Conservation (phyloP, 176 grass and related monocot species). For the Aechmea fasciata region DNA sequence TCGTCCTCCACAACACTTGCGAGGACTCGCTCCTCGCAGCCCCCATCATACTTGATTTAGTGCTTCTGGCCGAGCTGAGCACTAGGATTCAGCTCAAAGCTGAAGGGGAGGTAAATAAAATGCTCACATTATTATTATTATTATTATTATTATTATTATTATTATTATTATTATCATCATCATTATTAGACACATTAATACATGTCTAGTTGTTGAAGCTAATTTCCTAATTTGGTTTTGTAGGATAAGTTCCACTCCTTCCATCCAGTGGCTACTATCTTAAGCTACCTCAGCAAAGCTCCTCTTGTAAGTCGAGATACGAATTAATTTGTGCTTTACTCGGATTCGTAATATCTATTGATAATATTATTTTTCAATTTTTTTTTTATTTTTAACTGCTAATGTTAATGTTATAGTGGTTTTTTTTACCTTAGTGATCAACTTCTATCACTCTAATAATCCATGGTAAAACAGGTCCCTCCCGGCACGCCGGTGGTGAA, state of each 20-base stretch:
- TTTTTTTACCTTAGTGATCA: too few relatives aligned
- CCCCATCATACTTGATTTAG: slow-evolving; percentile 86
- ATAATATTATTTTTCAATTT: not conserved
- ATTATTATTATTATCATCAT: too few relatives aligned
- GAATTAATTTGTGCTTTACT: not conserved
- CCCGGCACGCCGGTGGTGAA: slow-evolving; percentile 93
- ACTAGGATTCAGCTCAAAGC: slow-evolving; percentile 88
- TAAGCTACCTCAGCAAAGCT: slow-evolving; percentile 97
- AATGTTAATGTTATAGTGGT: too few relatives aligned
- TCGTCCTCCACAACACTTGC: slow-evolving; percentile 95
- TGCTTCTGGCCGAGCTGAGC: slow-evolving; percentile 94
- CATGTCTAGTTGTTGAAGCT: not conserved
- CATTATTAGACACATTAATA: not conserved
- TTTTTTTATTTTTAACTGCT: not conserved
- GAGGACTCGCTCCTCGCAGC: slow-evolving; percentile 92
- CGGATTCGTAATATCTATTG: not conserved
- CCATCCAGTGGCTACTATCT: slow-evolving; percentile 89
- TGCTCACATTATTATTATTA: not conserved
- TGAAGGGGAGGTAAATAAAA: slow-evolving; percentile 53
- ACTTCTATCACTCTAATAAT: too few relatives aligned
- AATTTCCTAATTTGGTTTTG: slow-evolving; percentile 1
- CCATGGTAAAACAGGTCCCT: slow-evolving; percentile 53
- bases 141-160: too few relatives aligned
- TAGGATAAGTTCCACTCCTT: slow-evolving; percentile 97
- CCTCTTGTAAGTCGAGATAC: slow-evolving; percentile 52